Conservation (phyloP, 2,329 filamentous ascomycete species). For the Cyclaneusma minus region DNA sequence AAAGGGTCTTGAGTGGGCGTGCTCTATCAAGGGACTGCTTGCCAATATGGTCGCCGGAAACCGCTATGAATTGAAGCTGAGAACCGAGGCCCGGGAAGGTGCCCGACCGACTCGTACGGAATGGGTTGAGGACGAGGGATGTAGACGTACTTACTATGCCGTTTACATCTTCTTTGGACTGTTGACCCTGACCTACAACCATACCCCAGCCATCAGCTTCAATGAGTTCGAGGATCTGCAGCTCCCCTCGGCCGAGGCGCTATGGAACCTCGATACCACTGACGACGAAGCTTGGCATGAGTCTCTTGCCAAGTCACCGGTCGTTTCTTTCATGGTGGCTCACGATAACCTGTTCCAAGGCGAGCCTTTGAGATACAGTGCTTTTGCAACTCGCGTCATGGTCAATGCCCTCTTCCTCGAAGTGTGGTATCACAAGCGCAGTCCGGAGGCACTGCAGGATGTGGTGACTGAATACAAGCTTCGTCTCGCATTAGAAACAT, state of each 20-base stretch:
- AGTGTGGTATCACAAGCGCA: slow-evolving; percentile 98
- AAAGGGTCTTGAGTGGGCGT: slow-evolving; percentile 95
- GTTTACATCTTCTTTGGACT: slow-evolving; percentile 99
- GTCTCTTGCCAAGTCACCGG: slow-evolving; percentile 51
- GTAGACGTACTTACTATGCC: slow-evolving; percentile 90
- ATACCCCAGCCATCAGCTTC: slow-evolving; percentile 94
- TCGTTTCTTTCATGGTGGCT: slow-evolving; percentile 80
- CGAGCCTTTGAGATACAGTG: slow-evolving; percentile 79
- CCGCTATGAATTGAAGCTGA: slow-evolving; percentile 86
- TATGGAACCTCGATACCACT: slow-evolving; percentile 75
- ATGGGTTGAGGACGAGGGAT: slow-evolving; percentile 95
- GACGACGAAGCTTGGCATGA: slow-evolving; percentile 81
- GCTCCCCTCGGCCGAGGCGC: slow-evolving; percentile 79
- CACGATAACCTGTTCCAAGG: slow-evolving; percentile 94
- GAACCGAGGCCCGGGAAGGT: slow-evolving; percentile 72
- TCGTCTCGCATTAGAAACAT: slow-evolving; percentile 88
- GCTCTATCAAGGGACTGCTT: slow-evolving; percentile 93
- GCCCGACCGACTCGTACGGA: slow-evolving; percentile 64
- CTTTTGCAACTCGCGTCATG: slow-evolving; percentile 94
- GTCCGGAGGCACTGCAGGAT: slow-evolving; percentile 91
- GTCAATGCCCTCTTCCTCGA: slow-evolving; percentile 97
- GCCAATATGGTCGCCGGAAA: slow-evolving; percentile 99
- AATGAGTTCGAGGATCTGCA: slow-evolving; percentile 93
- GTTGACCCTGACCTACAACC: slow-evolving; percentile 89
- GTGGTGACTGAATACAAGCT: slow-evolving; percentile 98